Percentiles rank a stretch among this genome's conserved stretches.
phyloP scores from a whole-genome alignment of 1,284 basidiomycete species.

The Pisolithus thermaeus region DNA sequence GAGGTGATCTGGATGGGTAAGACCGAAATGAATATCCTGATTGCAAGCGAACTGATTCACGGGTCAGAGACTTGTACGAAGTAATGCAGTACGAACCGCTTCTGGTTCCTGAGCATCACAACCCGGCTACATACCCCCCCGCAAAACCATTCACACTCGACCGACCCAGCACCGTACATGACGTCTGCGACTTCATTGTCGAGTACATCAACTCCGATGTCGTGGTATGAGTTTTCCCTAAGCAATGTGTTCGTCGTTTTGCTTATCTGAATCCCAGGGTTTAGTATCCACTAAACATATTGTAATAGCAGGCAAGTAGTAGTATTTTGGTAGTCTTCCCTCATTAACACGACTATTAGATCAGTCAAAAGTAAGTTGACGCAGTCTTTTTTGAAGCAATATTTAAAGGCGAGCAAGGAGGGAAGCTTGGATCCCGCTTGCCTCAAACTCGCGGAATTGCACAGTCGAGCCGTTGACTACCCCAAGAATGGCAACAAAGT shows the following conservation, averaged over 20 bases:
- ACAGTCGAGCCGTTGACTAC: constrained; percentile 68
- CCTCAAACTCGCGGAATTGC: constrained; percentile 57
- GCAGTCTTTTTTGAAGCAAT: constrained; percentile 2
- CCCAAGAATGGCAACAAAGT: constrained; percentile 67
- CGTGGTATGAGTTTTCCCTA: constrained; percentile 36
- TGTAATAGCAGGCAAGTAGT: constrained; percentile 53
- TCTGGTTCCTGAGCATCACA: constrained; percentile 42
- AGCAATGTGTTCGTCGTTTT: background rate
- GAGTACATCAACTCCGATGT: constrained; percentile 80
- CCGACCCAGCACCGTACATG: constrained; percentile 57
- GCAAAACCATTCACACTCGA: constrained; percentile 39
- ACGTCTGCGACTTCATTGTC: constrained; percentile 78
- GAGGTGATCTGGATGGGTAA: constrained; percentile 73
- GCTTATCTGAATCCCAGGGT: constrained; percentile 38
- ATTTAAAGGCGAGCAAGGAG: constrained; percentile 31
- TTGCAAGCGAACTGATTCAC: constrained; percentile 3
- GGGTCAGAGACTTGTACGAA: constrained; percentile 47
- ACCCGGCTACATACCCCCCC: constrained; percentile 50
- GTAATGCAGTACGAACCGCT: constrained; percentile 48
- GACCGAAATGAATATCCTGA: constrained; percentile 15
- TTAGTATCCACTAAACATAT: constrained; percentile 65
- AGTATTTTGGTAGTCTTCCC: background rate
- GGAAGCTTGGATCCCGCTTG: constrained; percentile 66
- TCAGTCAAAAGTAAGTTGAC: constrained; percentile 51
- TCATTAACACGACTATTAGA: constrained; percentile 32